phyloP scores from a whole-genome alignment of 2,329 filamentous ascomycete species.

The Didymella keratinophila region DNA sequence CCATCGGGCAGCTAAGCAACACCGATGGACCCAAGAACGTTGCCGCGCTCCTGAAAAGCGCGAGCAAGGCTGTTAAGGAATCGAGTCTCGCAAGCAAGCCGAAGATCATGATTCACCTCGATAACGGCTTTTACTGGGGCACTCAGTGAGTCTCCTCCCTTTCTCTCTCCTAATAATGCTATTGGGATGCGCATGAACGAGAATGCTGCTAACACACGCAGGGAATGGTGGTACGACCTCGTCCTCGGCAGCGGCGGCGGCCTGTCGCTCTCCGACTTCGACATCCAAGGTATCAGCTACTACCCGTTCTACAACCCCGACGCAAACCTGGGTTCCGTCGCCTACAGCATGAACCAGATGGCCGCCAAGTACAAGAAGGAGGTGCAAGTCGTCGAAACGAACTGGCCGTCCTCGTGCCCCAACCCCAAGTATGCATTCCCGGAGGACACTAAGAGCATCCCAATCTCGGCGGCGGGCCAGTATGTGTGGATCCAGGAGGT shows the following conservation, averaged over 20 bases:
- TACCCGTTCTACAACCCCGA: slow-evolving; percentile 73
- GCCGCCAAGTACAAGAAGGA: slow-evolving; percentile 69
- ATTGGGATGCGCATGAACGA: too few relatives aligned
- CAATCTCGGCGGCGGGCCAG: slow-evolving; percentile 70
- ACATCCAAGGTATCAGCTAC: slow-evolving; percentile 76
- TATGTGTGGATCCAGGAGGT: slow-evolving; percentile 67
- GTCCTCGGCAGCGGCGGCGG: slow-evolving; percentile 56
- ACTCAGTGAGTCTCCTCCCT: slow-evolving; percentile 40
- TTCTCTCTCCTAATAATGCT: too few relatives aligned
- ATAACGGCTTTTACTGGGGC: slow-evolving; percentile 77
- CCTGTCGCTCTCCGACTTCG: slow-evolving; percentile 65
- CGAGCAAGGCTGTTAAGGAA: slow-evolving; percentile 70
- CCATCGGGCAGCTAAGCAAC: slow-evolving; percentile 64
- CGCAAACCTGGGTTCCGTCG: slow-evolving; percentile 67
- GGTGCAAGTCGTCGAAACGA: slow-evolving; percentile 72
- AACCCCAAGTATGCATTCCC: slow-evolving; percentile 67
- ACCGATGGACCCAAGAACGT: slow-evolving; percentile 63
- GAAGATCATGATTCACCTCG: slow-evolving; percentile 77
- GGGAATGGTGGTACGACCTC: slow-evolving; percentile 70
- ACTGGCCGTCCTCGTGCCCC: slow-evolving; percentile 73
- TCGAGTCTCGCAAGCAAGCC: slow-evolving; percentile 64
- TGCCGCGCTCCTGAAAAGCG: slow-evolving; percentile 69
- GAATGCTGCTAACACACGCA: neutral
- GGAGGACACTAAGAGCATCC: slow-evolving; percentile 65
- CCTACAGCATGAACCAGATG: slow-evolving; percentile 65